These are phyloP conservation scores for Choiromyces venosus DNA, from an alignment of 495 filamentous ascomycete species.

Conservation along the genomic window DNA sequence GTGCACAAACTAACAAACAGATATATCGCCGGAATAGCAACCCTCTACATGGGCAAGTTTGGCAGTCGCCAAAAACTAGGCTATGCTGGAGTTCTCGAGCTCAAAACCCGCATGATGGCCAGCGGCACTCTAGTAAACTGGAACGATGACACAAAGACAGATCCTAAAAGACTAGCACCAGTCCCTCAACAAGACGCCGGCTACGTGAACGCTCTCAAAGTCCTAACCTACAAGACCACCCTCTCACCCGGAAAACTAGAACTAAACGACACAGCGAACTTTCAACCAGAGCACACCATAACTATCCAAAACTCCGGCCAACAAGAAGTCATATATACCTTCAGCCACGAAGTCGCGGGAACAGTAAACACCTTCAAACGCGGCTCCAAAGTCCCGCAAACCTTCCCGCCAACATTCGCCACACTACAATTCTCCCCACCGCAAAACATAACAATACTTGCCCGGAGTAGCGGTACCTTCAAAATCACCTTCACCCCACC, in stretches of 20 bases:
- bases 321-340: conserved; percentile 47
- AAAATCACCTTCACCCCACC: conserved; percentile 48
- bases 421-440: conserved; percentile 31
- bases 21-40: conserved; percentile 51
- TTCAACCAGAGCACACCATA: conserved; percentile 49
- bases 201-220: conserved; percentile 54
- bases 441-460: background rate
- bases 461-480: conserved; percentile 41
- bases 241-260: conserved; percentile 52
- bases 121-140: conserved; percentile 47
- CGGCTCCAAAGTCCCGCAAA: conserved; percentile 17
- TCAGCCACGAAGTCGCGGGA: conserved; percentile 41
- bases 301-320: conserved; percentile 52
- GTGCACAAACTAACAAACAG: background rate
- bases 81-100: conserved; percentile 43
- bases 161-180: conserved; percentile 48
- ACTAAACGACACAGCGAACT: conserved; percentile 56
- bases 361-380: conserved; percentile 41
- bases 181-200: conserved; percentile 56
- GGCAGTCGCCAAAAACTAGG: conserved; percentile 46
- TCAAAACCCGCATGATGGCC: conserved; percentile 44
- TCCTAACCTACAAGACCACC: conserved; percentile 52
- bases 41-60: conserved; percentile 50
- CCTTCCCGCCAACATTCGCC: conserved; percentile 34
- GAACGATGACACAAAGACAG: conserved; percentile 46